These are phyloP conservation scores for Epichloe festucae DNA, from an alignment of 2,329 filamentous ascomycete genomes.

Conservation along the genomic window DNA sequence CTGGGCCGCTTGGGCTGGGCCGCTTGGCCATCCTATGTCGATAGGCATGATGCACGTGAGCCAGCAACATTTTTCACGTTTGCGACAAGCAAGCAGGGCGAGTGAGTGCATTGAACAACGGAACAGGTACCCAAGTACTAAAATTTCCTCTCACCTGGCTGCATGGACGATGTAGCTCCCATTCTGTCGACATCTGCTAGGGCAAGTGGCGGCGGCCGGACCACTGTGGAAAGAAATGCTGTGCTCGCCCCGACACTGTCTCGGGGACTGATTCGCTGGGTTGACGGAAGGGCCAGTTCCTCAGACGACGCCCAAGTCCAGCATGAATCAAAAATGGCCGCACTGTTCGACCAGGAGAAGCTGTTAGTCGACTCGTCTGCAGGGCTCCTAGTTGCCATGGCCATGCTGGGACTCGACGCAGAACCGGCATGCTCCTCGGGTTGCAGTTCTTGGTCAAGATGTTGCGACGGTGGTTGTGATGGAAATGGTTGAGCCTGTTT, in stretches of 20 bases:
- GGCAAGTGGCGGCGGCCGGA: background rate
- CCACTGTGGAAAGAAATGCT: background rate
- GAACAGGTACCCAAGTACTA: background rate
- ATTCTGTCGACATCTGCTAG: background rate
- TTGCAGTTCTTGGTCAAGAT: background rate
- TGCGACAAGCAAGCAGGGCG: background rate
- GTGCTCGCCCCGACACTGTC: background rate
- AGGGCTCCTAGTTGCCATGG: background rate
- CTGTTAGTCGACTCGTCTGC: background rate
- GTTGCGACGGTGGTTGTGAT: background rate
- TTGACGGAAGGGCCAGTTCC: background rate
- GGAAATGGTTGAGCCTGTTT: background rate
- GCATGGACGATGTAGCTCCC: background rate
- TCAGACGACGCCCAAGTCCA: conserved; percentile 6
- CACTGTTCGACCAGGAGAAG: background rate
- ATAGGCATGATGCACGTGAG: background rate
- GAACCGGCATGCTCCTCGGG: background rate
- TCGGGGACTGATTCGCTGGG: background rate
- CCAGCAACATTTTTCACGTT: background rate
- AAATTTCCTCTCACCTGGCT: background rate
- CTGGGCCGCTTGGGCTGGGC: background rate
- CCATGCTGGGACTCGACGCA: background rate
- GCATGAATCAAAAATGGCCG: conserved; percentile 1
- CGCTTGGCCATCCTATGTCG: background rate
- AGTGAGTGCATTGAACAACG: background rate